Evolutionary conservation across 331 rosid species (phyloP).

Genomic region (Quercus phellos): DNA sequence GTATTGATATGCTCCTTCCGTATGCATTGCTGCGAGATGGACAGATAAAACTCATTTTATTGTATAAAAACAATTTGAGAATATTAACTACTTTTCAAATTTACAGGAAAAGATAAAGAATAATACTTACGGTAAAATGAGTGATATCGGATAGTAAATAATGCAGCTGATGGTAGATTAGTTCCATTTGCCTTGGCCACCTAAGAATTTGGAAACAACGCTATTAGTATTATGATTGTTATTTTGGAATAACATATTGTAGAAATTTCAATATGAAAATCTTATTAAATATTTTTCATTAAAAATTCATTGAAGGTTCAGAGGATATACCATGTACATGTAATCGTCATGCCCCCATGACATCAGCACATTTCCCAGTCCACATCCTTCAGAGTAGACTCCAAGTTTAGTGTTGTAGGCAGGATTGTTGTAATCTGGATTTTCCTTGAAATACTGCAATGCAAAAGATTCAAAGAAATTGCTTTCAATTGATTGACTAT

Average conservation of each 20-base stretch:
- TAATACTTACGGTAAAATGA: conserved; percentile 48
- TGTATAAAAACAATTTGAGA: not conserved
- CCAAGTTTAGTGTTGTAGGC: conserved; percentile 17
- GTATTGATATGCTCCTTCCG: conserved; percentile 42
- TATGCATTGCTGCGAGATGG: conserved; percentile 44
- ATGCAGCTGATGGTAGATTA: conserved; percentile 46
- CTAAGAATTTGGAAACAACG: conserved; percentile 19
- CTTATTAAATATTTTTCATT: not conserved
- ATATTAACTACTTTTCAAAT: not conserved
- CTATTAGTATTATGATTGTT: not conserved
- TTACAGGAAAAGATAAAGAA: not conserved
- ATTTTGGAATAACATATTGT: too few species aligned
- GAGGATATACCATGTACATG: conserved; percentile 21
- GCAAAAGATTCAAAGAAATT: not conserved
- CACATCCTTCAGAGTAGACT: conserved; percentile 26
- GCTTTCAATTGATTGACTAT: not conserved
- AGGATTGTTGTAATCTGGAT: conserved; percentile 20
- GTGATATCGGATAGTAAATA: conserved; percentile 48
- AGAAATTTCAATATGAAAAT: not conserved
- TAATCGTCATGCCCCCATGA: conserved; percentile 42
- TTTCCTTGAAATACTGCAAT: conserved; percentile 27
- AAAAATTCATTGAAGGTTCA: not conserved
- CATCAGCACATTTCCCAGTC: conserved; percentile 27
- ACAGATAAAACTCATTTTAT: not conserved
- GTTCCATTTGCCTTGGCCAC: conserved; percentile 50